These are phyloP conservation scores for Mycena olivaceomarginata DNA, from an alignment of 768 basidiomycete species.

Conservation along the genomic window DNA sequence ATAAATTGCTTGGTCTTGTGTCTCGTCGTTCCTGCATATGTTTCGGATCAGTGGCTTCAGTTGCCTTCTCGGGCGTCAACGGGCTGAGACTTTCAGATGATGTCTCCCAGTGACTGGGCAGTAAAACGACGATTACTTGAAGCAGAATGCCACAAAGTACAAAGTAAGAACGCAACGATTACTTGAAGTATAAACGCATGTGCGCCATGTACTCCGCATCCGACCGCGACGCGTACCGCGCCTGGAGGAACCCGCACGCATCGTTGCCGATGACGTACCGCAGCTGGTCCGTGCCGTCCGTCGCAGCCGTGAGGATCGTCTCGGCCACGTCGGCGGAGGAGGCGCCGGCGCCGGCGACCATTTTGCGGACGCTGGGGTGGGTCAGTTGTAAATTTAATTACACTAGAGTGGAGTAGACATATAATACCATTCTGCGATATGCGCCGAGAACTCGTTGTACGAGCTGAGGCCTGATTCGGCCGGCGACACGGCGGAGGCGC, in stretches of 20 bases:
- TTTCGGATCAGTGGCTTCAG: too few species aligned
- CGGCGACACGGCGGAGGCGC: constrained; percentile 18
- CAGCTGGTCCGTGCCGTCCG: constrained; percentile 46
- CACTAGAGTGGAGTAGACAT: neutral
- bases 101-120: too few species aligned
- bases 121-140: too few species aligned
- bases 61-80: too few species aligned
- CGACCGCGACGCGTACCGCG: constrained; percentile 42
- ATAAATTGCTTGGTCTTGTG: too few species aligned
- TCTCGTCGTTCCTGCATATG: too few species aligned
- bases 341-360: constrained; percentile 33
- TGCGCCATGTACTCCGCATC: constrained; percentile 47
- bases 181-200: constrained; percentile 45
- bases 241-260: constrained; percentile 46
- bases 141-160: too few species aligned
- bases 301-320: constrained; percentile 44
- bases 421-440: constrained; percentile 39
- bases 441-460: constrained; percentile 37
- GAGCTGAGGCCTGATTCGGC: constrained; percentile 28
- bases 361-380: constrained; percentile 37
- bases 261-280: constrained; percentile 48
- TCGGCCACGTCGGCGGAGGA: constrained; percentile 48
- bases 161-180: too few species aligned
- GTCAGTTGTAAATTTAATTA: too few species aligned
- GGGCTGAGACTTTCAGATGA: too few species aligned